Base-by-base conservation (phyloP, 768 basidiomycete genomes). In the Filobasidium floriforme region DNA sequence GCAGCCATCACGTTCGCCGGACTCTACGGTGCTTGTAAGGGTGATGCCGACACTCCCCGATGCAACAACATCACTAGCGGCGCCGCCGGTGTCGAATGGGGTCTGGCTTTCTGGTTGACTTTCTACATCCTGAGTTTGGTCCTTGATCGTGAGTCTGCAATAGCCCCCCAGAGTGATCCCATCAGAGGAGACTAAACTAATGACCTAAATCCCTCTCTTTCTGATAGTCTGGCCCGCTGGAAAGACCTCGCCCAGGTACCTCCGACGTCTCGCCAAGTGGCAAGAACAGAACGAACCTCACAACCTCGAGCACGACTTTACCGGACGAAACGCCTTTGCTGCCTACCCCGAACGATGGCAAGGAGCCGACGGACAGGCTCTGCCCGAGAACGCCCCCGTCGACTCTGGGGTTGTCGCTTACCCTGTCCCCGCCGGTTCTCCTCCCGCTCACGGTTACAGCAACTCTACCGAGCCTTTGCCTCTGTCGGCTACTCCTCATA, bases 131-230 rank as follows among this genome's bases (percentile, higher is more conserved):
- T 73, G 41, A 79, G 79, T 10, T 72, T 81, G 63, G 71, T 72
- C 44, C 72, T 77, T 60, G 80, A 81, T 67, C 72, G 80, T 81
- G 78, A 78, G 79, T 80, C 15, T 75, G 79, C 9, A 1, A n/a
- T n/a, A n/a, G n/a, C n/a, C n/a, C n/a, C n/a, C n/a, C n/a, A n/a
- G n/a, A n/a, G n/a, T n/a, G n/a, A n/a, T n/a, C n/a, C n/a, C n/a
- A n/a, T n/a, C n/a, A n/a, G n/a, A n/a, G n/a, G n/a, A n/a, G n/a
- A n/a, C n/a, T n/a, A n/a, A n/a, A n/a, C n/a, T n/a, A n/a, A n/a
- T n/a, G n/a, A n/a, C n/a, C n/a, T n/a, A 37, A 37, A 37, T 41
- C 44, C n/a, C 9, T 14, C 46, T n/a, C 7, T 5, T 43, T 37
- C 32, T 22, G 12, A 2, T 26, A 65, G 63, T 66, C 32, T 66